Base-by-base conservation (phyloP, 176 grass and related monocot genomes). In the Chloris gayana region DNA sequence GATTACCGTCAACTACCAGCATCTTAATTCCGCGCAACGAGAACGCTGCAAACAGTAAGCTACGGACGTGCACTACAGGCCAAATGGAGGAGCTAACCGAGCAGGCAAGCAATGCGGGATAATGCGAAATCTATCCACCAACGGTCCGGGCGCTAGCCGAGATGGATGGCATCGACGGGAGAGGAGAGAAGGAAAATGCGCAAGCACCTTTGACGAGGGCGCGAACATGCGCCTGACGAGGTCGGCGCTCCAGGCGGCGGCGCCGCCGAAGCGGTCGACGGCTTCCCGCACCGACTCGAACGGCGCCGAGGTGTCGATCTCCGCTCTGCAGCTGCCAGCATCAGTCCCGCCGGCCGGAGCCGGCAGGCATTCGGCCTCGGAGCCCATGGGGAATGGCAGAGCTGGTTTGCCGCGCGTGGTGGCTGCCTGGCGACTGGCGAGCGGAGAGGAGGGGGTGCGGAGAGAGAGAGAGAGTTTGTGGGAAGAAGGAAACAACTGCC, bases 241-340 rank as follows among this genome's bases (percentile, higher is more conserved):
- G 78, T 89, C 74, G 26, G 88, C 93, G 44, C 63, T 97, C 94
- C 94, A 93, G 70, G 86, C 86, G 69, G 88, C 91, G 80, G 88
- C 89, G 58, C 94, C 94, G 26, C 94, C 94, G 79, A 97, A 97
- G 41, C 85, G 86, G 78, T 97, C 91, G 49, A 97, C 91, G 42
- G 91, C 94, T 70, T 97, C 94, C 59, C 90, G 92, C 70, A 97
- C 94, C 0, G 94, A 97, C 83, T 91, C 88, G 78, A 97, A 97
- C 45, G 94, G 94, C 77, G 86, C 91, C 59, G 94, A 97, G n/a
- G 91, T 93, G 87, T 97, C 94, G 87, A 97, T 91, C 94, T 93
- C 88, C 60, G 77, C 86, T 79, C 94, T 97, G 33, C 76, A 77
- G 32, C 35, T 29, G 19, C 67, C 67, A 13, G 21, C 54, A 24